These are phyloP conservation scores for Pyrrhoderma noxium DNA, from an alignment of 1,284 basidiomycete genomes.

Conservation along the genomic window DNA sequence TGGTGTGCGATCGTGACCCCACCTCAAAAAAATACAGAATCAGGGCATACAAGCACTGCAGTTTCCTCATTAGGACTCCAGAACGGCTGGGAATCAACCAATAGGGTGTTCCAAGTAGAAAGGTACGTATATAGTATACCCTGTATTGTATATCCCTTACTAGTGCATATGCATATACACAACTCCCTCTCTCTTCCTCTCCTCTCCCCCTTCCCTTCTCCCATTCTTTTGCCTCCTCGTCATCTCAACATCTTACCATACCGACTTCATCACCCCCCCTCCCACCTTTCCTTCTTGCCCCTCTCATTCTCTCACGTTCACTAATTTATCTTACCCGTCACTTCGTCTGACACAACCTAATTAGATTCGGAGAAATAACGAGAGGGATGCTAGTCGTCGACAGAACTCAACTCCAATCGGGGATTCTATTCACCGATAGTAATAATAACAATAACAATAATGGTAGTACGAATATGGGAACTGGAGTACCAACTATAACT, in stretches of 20 bases:
- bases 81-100: conserved; percentile 45
- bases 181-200: background rate
- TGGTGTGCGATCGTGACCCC: conserved; percentile 72
- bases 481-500: conserved; percentile 46
- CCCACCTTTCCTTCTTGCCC: too few relatives aligned
- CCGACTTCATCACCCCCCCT: background rate
- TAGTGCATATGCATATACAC: conserved; percentile 15
- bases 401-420: too few relatives aligned
- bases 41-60: conserved; percentile 20
- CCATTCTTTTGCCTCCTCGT: background rate
- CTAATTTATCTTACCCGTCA: too few relatives aligned
- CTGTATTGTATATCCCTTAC: too few relatives aligned
- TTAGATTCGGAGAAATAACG: conserved; percentile 46
- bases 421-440: background rate
- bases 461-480: background rate
- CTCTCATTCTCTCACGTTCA: too few relatives aligned
- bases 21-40: conserved; percentile 28
- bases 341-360: too few relatives aligned
- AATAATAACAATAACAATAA: background rate
- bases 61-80: conserved; percentile 17
- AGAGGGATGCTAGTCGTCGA: conserved; percentile 74
- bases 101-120: conserved; percentile 59
- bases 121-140: conserved; percentile 38
- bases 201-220: background rate
- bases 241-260: too few relatives aligned